Evolutionary conservation across 169 alveolate species (phyloP), one percentile per base, ranked within the genome.

Genomic region (Plasmodium blacklocki): DNA sequence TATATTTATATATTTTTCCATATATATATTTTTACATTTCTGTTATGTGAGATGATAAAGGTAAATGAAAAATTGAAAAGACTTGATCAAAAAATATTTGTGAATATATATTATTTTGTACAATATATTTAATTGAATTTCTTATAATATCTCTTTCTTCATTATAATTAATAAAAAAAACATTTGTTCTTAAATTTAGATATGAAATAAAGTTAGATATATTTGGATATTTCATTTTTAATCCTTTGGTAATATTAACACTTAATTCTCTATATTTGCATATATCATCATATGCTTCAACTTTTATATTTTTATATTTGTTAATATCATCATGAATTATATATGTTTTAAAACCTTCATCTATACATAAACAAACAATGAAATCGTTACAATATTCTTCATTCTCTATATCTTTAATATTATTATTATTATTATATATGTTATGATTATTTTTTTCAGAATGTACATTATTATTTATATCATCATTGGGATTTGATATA

Each of bases 201-300:
- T 85, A 72, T 4, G 58, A 18, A 50, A 85, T 23, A 11, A 85
- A 85, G 23, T 85, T 85, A 1, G 92, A 85, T 3, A 70, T 68
- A 43, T 85, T 85, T 18, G 92, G 92, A 50, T 59, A 85, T 66
- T 72, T 85, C 92, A 85, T 85, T 43, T 71, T 85, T 47, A 85
- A 73, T 18, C 92, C 92, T 64, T 66, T 85, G 8, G 92, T 85
- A 11, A 85, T 85, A 50, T 15, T 85, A 12, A 85, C 12, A 18
- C 56, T 47, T 59, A 85, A 56, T 21, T 58, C 87, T 62, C 60
- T 85, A n/a, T 58, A 70, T 52, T 43, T 72, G 49, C 92, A 85
- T 39, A 85, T 85, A 45, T 72, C 74, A 52, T 85, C 92, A 64
- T 59, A 85, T 0, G 87, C 19, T 19, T 85, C 92, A 12, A 85